These are phyloP conservation scores for Septoria linicola DNA, from an alignment of 2,329 filamentous ascomycete species.

Conservation along the genomic window DNA sequence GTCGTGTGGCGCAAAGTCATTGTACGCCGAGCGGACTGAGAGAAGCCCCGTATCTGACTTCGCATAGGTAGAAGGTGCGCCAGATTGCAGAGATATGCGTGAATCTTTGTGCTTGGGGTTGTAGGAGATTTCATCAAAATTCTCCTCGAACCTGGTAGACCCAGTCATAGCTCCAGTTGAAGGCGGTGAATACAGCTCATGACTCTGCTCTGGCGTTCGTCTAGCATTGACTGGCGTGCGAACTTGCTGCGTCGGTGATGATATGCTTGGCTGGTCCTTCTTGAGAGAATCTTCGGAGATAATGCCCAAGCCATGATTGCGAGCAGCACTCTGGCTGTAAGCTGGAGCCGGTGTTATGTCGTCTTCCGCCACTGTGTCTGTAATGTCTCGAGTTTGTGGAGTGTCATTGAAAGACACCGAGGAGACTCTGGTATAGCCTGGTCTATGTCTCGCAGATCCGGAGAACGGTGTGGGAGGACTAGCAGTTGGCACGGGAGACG, in stretches of 20 bases:
- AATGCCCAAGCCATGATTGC: slow-evolving; percentile 40
- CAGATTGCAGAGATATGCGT: slow-evolving; percentile 29
- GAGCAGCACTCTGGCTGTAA: slow-evolving; percentile 6
- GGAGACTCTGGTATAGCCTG: slow-evolving; percentile 39
- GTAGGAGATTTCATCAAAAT: slow-evolving; percentile 17
- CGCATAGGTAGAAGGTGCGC: slow-evolving; percentile 27
- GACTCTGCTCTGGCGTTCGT: slow-evolving; percentile 19
- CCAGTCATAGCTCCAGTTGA: slow-evolving; percentile 29
- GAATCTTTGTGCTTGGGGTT: slow-evolving; percentile 21
- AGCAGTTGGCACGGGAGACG: slow-evolving; percentile 8
- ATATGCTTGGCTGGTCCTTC: slow-evolving; percentile 1
- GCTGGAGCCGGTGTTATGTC: slow-evolving; percentile 24
- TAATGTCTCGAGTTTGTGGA: slow-evolving; percentile 21
- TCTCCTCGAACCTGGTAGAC: slow-evolving; percentile 27
- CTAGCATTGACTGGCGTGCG: slow-evolving; percentile 11
- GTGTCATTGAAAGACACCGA: slow-evolving; percentile 39
- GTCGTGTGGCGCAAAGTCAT: slow-evolving; percentile 30
- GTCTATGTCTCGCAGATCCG: slow-evolving; percentile 32
- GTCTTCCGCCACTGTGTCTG: slow-evolving; percentile 36
- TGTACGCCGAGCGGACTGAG: slow-evolving; percentile 25
- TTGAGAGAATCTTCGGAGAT: slow-evolving; percentile 10
- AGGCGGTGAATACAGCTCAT: slow-evolving; percentile 26
- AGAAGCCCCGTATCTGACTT: slow-evolving; percentile 31
- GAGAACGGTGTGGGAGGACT: slow-evolving; percentile 2
- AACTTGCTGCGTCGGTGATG: slow-evolving; percentile 23